A percentile compares a stretch with the other conserved stretches of the same genome.
These are phyloP conservation scores for Juglanconis juglandina DNA, from an alignment of 2,329 filamentous ascomycete genomes.

Conservation along the genomic window DNA sequence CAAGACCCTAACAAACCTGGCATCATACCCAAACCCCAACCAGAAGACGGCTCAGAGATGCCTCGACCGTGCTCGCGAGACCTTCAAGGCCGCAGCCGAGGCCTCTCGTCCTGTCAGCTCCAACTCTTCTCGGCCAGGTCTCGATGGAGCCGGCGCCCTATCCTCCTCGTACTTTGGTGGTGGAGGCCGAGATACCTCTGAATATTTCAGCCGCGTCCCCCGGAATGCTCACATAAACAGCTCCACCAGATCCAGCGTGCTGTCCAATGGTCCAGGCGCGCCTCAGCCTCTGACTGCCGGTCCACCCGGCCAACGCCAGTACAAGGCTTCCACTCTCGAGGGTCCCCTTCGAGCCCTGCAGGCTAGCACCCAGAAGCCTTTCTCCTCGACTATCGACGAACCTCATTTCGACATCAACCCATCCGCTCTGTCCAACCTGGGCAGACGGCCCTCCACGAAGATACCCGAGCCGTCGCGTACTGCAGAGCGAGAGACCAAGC, in stretches of 20 bases:
- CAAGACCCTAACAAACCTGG: slow-evolving; percentile 51
- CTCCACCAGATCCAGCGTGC: slow-evolving; percentile 19
- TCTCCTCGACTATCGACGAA: neutral
- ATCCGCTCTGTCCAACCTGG: neutral
- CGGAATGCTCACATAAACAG: slow-evolving; percentile 15
- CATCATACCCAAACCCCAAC: slow-evolving; percentile 54
- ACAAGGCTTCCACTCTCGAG: slow-evolving; percentile 42
- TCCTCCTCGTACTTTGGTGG: neutral
- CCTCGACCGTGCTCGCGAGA: slow-evolving; percentile 28
- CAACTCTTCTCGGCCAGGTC: slow-evolving; percentile 15
- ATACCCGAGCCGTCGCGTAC: neutral
- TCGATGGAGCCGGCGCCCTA: neutral
- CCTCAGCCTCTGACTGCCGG: slow-evolving; percentile 53
- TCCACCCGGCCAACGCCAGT: slow-evolving; percentile 51
- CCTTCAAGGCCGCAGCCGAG: slow-evolving; percentile 18
- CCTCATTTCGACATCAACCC: neutral
- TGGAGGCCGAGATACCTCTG: slow-evolving; percentile 6
- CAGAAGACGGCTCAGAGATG: slow-evolving; percentile 49
- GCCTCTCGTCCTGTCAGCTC: slow-evolving; percentile 19
- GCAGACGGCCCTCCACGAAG: neutral
- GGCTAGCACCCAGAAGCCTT: slow-evolving; percentile 20
- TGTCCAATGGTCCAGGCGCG: slow-evolving; percentile 36
- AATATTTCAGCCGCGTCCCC: slow-evolving; percentile 12
- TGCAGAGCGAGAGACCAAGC: slow-evolving; percentile 1
- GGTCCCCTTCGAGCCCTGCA: slow-evolving; percentile 33